Evolutionary conservation across 2,329 filamentous ascomycete genomes (phyloP).

Genomic region (Hirsutella thompsonii): DNA sequence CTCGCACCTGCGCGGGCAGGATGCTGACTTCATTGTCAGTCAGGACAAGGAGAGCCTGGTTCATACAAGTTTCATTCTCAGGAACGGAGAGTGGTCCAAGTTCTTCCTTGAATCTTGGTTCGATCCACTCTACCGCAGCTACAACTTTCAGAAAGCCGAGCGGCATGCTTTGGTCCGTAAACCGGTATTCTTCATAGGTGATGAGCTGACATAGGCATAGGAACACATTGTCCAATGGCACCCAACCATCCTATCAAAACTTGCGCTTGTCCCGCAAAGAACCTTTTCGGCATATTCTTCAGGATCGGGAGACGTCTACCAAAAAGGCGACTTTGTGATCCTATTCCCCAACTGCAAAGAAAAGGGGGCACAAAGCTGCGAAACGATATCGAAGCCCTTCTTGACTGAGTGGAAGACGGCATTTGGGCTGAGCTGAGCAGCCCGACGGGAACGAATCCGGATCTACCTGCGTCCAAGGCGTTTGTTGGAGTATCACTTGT

Average conservation of each 20-base stretch:
- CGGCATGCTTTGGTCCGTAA: slow-evolving; percentile 68
- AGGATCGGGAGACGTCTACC: slow-evolving; percentile 51
- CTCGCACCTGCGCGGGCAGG: slow-evolving; percentile 59
- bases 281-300: slow-evolving; percentile 66
- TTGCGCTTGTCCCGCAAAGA: slow-evolving; percentile 81
- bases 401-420: slow-evolving; percentile 31
- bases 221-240: slow-evolving; percentile 94
- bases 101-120: slow-evolving; percentile 95
- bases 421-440: slow-evolving; percentile 14
- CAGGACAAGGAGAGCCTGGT: slow-evolving; percentile 75
- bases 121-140: slow-evolving; percentile 82
- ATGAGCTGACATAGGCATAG: slow-evolving; percentile 29
- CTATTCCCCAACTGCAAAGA: slow-evolving; percentile 63
- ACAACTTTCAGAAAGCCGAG: slow-evolving; percentile 95
- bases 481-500: not conserved
- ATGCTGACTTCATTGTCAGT: slow-evolving; percentile 70
- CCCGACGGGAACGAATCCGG: not conserved
- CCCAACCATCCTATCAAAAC: slow-evolving; percentile 80
- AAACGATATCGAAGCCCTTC: slow-evolving; percentile 50
- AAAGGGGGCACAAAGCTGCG: slow-evolving; percentile 47
- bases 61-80: slow-evolving; percentile 64
- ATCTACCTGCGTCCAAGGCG: not conserved
- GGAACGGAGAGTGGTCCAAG: slow-evolving; percentile 78
- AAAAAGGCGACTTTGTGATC: slow-evolving; percentile 75
- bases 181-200: not conserved